Evolutionary conservation across 768 basidiomycete genomes (phyloP), one percentile per base, ranked within the genome.

Genomic region (Boletus tylopilopsis): DNA sequence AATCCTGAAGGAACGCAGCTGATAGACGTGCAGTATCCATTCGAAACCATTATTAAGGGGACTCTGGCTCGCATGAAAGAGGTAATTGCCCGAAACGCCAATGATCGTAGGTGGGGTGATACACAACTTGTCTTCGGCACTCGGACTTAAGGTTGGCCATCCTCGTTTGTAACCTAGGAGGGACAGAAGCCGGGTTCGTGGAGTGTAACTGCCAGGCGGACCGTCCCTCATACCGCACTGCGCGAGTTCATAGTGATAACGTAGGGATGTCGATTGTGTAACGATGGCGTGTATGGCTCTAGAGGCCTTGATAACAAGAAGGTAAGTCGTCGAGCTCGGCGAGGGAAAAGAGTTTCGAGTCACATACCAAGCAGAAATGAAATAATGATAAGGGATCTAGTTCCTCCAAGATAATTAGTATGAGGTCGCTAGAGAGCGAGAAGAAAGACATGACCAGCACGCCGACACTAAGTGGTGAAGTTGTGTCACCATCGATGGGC

Each of bases 361-460:
- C 12, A 53, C 62, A 22, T 55, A 68, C 66, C 58, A 53, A 51
- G 42, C 55, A 68, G 56, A 68, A 66, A 46, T 55, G 62, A 32
- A 69, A 57, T 54, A 68, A 62, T 46, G 66, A 68, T 52, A 57
- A 32, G 23, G 66, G 66, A 45, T 68, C 66, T 21, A 68, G 68
- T 37, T 69, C 66, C 37, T 69, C 68, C 44, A 68, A 50, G 46
- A 68, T 64, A 30, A 60, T 55, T 29, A 68, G 47, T 49, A 66
- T 50, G 36, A 68, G 55, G 25, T 68, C 66, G 47, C 53, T 39
- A 30, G 66, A 55, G 51, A 68, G 68, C n/a, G 42, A 55, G 53
- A 68, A 66, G 60, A 68, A 50, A 42, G 68, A 59, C 66, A 68
- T 68, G 68, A 59, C 68, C 58, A 62, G 68, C 68, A 68, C 68